Conservation (phyloP, 345 rosid species). For the Litchi chinensis region DNA sequence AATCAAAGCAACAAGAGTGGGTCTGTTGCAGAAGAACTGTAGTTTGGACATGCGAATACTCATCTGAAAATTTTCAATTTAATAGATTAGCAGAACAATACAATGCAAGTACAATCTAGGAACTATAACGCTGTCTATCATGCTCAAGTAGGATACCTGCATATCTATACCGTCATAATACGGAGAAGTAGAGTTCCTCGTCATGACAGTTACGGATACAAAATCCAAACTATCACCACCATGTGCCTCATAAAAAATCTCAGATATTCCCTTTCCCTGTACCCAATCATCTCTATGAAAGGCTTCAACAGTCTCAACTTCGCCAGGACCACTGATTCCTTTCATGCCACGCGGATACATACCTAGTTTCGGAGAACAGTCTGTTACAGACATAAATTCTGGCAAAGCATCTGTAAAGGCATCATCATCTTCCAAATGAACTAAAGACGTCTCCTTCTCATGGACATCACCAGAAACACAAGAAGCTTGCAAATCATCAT, state of each 20-base stretch:
- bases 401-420: constrained; percentile 87
- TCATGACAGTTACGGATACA: constrained; percentile 80
- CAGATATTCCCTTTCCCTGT: constrained; percentile 59
- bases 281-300: constrained; percentile 49
- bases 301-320: constrained; percentile 54
- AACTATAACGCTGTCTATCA: constrained; percentile 21
- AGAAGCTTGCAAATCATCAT: constrained; percentile 47
- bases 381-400: constrained; percentile 73
- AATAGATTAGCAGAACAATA: constrained; percentile 37
- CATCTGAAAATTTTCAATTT: constrained; percentile 66
- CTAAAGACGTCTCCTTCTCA: constrained; percentile 42
- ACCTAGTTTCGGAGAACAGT: constrained; percentile 49
- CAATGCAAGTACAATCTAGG: constrained; percentile 12
- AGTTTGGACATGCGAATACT: constrained; percentile 92
- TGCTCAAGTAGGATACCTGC: constrained; percentile 58
- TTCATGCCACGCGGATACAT: constrained; percentile 43
- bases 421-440: constrained; percentile 76
- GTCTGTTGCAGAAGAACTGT: constrained; percentile 95
- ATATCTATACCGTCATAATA: constrained; percentile 91
- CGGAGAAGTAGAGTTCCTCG: constrained; percentile 70
- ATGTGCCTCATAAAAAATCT: constrained; percentile 85
- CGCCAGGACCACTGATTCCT: constrained; percentile 40
- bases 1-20: constrained; percentile 92
- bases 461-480: constrained; percentile 33
- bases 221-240: constrained; percentile 75